A percentile compares a stretch with the other conserved stretches of the same genome.
Conservation (phyloP, 1,284 basidiomycete genomes). For the Trametes pubescens region DNA sequence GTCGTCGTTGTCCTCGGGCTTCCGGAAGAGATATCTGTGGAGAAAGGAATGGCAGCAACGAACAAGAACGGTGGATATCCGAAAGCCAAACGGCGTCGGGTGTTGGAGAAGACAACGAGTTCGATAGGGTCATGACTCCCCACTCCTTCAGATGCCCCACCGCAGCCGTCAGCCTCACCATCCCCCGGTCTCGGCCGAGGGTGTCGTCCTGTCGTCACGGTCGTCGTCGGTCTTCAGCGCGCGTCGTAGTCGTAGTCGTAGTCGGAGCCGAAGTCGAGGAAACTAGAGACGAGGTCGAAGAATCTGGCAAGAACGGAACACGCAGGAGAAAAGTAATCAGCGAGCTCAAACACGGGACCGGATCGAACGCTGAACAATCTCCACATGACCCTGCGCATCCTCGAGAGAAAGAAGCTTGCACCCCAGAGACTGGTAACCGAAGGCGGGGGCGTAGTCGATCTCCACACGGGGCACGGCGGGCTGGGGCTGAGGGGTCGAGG, state of each 20-base stretch:
- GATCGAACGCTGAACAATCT: conserved; percentile 15
- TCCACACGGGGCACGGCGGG: not conserved
- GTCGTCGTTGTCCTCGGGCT: not conserved
- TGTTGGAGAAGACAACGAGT: conserved; percentile 9
- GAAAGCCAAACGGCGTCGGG: conserved; percentile 3
- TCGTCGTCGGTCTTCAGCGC: conserved; percentile 17
- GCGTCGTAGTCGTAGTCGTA: not conserved
- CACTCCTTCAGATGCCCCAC: conserved; percentile 4
- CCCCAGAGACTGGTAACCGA: not conserved
- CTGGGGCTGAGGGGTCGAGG: not conserved
- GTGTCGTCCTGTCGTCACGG: not conserved
- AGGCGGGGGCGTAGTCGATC: not conserved
- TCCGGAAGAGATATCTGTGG: not conserved
- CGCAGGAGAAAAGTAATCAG: not conserved
- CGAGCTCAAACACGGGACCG: not conserved
- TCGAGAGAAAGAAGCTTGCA: not conserved
- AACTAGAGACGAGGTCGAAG: too few species aligned
- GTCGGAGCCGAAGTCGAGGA: not conserved
- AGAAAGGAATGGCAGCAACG: not conserved
- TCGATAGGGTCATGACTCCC: conserved; percentile 14
- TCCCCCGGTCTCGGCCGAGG: conserved; percentile 1
- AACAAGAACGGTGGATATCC: not conserved
- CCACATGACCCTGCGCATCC: not conserved
- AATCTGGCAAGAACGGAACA: not conserved
- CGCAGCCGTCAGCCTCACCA: conserved; percentile 17